Evolutionary conservation across 768 basidiomycete genomes (phyloP), one percentile per base, ranked within the genome.

Genomic region (Epithele typhae): DNA sequence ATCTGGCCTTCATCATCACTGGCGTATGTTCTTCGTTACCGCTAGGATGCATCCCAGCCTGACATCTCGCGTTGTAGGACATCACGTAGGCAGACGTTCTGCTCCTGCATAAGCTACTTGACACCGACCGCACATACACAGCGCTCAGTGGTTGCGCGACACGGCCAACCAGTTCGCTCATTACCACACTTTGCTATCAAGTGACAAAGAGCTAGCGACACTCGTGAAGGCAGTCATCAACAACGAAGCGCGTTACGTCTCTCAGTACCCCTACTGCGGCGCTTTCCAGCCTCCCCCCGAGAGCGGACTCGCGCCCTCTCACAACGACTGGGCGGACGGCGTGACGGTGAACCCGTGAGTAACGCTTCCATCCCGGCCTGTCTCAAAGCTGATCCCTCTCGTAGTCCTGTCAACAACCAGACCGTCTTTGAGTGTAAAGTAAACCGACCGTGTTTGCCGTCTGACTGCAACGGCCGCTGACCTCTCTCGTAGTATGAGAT

Each of bases 371-470:
- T 30, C 7, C 27, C 8, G 27, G 27, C 27, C 14, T 30, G 7
- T 30, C 27, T 30, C 27, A 30, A 7, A 30, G 14, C 48, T 45
- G 45, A 41, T n/a, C 46, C 22, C 17, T 37, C 30, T 21, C 41
- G 22, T 18, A 88, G 85, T 2, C 82, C 84, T 4, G 76, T 89
- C 18, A 65, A 87, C 54, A 79, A 82, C 46, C 69, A 73, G 43
- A 82, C 77, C 0, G 87, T 90, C 0, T 90, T 84, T 52, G 87
- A 89, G 61, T 90, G 87, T 79, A 90, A 90, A 73, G 85, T 83
- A 45, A 32, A 64, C 45, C 0, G 35, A 34, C 27, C 27, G 8
- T 30, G 27, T 7, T 7, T 30, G 27, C 27, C 27, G 27, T 30
- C 7, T 30, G 27, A 15, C 5, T 22, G 12, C 21, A 17, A 34